Evolutionary conservation across 2,329 filamentous ascomycete species (phyloP), one percentile per base, ranked within the genome.

Genomic region (Sporothrix pallida): DNA sequence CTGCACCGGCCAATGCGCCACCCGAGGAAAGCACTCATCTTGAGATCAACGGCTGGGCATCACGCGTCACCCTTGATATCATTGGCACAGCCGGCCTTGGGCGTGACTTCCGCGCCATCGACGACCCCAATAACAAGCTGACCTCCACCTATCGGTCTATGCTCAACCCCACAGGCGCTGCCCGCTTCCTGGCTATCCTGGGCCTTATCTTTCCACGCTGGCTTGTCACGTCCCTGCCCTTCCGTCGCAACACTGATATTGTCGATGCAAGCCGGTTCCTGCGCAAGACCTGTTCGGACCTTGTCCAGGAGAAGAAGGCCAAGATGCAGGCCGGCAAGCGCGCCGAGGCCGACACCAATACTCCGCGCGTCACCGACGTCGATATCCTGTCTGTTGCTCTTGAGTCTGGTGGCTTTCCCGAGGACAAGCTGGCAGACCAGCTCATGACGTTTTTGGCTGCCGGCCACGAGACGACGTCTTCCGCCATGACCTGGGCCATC

Each of bases 361-460:
- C 23, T 46, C 37, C 26, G 1, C 31, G 52, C 2, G 81, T 82
- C 31, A 82, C 82, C 0, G 89, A 90, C 63, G 81, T 88, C 8
- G 94, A 97, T 80, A 96, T 97, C 74, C 84, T 97, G 48, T 93
- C 91, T 0, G 92, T 95, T 0, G 94, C 94, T 17, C 84, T 97
- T 67, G 88, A 91, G 79, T 93, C 90, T 54, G 92, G 92, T 65
- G 89, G 86, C 6, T 96, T 97, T 82, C 87, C 83, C 13, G 93
- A 96, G 75, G 92, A 94, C 68, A 90, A 93, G 75, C 87, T 97
- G n/a, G 88, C 94, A 50, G 92, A 96, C 80, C 94, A 97, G 82
- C 88, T 96, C 80, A 96, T 97, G 93, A 97, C 93, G 0, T 96
- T 97, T 83, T 87, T 97, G 5, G 92, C 91, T 0, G 94, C 94